These are phyloP conservation scores for Zoysia matrella DNA, from an alignment of 202 grass and related monocot species.

Conservation along the genomic window DNA sequence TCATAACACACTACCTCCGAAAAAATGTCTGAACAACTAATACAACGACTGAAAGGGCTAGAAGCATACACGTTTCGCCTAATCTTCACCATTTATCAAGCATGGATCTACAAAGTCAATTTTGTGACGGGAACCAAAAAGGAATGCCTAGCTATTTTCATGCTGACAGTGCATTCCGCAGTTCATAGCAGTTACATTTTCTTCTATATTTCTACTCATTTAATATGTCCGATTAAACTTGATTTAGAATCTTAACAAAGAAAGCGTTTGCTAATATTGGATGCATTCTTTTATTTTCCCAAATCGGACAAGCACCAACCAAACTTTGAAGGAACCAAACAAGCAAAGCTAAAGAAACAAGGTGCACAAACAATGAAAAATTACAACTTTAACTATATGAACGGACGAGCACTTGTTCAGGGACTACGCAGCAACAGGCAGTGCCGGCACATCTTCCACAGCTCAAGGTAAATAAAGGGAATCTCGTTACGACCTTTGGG, in stretches of 20 bases:
- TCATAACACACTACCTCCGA: neutral
- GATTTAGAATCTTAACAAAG: constrained; percentile 23
- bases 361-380: neutral
- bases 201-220: neutral
- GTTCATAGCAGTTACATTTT: neutral
- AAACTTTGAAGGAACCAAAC: constrained; percentile 10
- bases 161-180: neutral
- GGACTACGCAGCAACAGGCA: neutral
- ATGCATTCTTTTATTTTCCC: constrained; percentile 5
- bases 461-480: neutral
- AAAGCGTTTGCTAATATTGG: constrained; percentile 24
- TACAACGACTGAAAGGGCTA: no score
- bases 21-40: neutral
- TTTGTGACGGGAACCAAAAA: neutral
- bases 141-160: neutral
- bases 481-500: constrained; percentile 67
- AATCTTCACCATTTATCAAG: neutral
- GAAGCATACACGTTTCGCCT: neutral
- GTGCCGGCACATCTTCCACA: neutral
- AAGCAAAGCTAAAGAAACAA: constrained; percentile 39
- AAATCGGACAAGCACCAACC: constrained; percentile 1
- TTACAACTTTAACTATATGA: constrained; percentile 34
- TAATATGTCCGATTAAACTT: constrained; percentile 14
- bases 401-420: neutral
- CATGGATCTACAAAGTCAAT: neutral